A percentile compares a stretch with the other conserved stretches of the same genome.
phyloP scores from a whole-genome alignment of 345 rosid species.

The Erucastrum elatum region DNA sequence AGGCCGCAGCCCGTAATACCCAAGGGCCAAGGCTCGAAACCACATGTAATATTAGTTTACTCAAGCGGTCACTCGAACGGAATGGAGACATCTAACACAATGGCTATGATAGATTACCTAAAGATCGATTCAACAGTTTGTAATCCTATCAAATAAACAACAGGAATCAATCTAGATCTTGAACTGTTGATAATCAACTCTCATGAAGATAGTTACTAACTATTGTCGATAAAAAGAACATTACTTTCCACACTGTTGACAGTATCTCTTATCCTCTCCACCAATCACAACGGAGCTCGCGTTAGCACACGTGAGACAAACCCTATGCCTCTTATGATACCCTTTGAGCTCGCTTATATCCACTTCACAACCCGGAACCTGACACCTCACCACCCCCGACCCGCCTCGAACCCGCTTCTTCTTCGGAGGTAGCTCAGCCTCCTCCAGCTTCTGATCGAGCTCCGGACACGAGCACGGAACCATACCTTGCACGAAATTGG shows the following conservation, averaged over 20 bases:
- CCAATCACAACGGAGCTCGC: slow-evolving; percentile 61
- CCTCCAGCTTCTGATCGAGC: slow-evolving; percentile 64
- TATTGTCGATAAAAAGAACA: too few species aligned
- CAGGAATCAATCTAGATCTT: slow-evolving; percentile 2
- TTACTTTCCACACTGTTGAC: slow-evolving; percentile 99
- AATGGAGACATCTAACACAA: too few species aligned
- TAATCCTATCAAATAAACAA: slow-evolving; percentile 11
- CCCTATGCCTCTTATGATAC: slow-evolving; percentile 82
- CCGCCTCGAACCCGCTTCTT: slow-evolving; percentile 58
- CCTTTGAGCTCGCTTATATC: slow-evolving; percentile 95
- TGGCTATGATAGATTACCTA: too few species aligned
- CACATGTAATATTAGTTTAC: too few species aligned
- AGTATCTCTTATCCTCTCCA: slow-evolving; percentile 81
- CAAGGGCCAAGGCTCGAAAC: too few species aligned
- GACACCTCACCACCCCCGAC: slow-evolving; percentile 55
- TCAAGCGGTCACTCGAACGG: too few species aligned
- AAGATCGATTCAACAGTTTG: background rate
- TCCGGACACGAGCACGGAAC: slow-evolving; percentile 94
- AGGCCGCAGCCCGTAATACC: too few species aligned
- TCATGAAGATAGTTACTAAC: background rate
- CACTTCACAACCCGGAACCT: slow-evolving; percentile 76
- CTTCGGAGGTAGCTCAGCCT: slow-evolving; percentile 54
- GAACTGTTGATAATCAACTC: background rate
- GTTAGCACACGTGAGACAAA: slow-evolving; percentile 83
- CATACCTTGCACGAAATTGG: slow-evolving; percentile 78